Base-by-base conservation (phyloP, 2,329 filamentous ascomycete species). In the Fusarium scirpi region DNA sequence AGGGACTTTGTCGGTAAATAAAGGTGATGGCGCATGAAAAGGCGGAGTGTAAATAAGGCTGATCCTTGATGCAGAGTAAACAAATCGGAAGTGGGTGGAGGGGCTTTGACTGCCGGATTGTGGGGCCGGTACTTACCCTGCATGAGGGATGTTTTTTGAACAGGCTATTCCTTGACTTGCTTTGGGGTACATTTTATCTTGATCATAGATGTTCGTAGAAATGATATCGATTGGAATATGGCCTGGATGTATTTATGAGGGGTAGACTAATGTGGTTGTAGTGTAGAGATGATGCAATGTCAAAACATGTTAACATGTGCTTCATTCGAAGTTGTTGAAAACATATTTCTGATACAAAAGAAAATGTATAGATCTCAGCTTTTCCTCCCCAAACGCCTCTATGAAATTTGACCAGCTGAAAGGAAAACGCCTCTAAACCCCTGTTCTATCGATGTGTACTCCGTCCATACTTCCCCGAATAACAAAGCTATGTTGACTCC, bases 41-140 rank as follows among this genome's bases (percentile, higher is more conserved):
- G 67, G 67, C 67, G 67, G 67, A 62, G 67, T 70, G 63, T 52
- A 70, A 70, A 58, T 69, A 69, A 69, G 64, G 32, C 62, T 38
- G 34, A 38, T 38, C 34, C 34, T 38, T 71, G 58, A 41, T 58
- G 49, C n/a, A 60, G 61, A 68, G 67, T 70, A 71, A 70, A 71
- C 67, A 71, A 71, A 68, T 67, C 58, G 60, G 44, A 53, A 55
- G 32, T 62, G 32, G 60, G 65, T 64, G 65, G 53, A 69, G 48
- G 38, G 56, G 51, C 25, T 56, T 45, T 45, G 58, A 22, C 51
- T 40, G 49, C 1, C 66, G 66, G 61, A 38, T 47, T 56, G 67
- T 69, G 67, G 67, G 67, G 67, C 67, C 67, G 67, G 47, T 11
- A 40, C 25, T 51, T 69, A 69, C 65, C 65, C 65, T 68, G 65